These are phyloP conservation scores for Calonectria montana DNA, from an alignment of 2,329 filamentous ascomycete species.

Conservation along the genomic window DNA sequence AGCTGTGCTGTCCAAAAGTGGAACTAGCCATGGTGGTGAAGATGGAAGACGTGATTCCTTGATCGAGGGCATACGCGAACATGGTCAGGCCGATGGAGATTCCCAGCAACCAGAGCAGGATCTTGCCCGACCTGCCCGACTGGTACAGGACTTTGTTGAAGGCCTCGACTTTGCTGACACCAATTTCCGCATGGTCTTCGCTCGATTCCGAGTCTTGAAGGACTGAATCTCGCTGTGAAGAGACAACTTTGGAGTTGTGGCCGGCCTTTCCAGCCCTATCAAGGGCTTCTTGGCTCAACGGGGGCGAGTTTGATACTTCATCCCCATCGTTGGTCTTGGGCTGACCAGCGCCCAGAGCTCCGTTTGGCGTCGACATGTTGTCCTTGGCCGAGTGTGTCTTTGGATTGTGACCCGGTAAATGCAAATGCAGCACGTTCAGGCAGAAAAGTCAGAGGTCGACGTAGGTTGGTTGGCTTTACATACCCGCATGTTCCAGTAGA, in stretches of 20 bases:
- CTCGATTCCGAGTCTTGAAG: background rate
- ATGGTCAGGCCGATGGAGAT: slow-evolving; percentile 51
- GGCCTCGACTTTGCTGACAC: slow-evolving; percentile 51
- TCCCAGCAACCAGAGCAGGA: slow-evolving; percentile 49
- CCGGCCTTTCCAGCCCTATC: background rate
- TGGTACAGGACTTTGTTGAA: slow-evolving; percentile 55
- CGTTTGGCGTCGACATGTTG: background rate
- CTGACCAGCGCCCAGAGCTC: background rate
- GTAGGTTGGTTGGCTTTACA: background rate
- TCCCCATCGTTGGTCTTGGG: background rate
- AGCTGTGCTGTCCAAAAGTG: slow-evolving; percentile 47
- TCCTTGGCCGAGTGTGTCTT: background rate
- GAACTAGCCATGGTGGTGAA: slow-evolving; percentile 50
- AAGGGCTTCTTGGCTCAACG: background rate
- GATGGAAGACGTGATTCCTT: slow-evolving; percentile 49
- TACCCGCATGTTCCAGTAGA: background rate
- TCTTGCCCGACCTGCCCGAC: slow-evolving; percentile 48
- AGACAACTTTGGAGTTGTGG: background rate
- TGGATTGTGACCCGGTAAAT: background rate
- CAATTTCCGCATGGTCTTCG: slow-evolving; percentile 19
- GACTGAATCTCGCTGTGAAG: background rate
- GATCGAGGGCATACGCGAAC: slow-evolving; percentile 53
- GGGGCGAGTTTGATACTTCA: background rate
- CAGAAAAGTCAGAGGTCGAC: background rate
- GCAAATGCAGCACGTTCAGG: background rate